These are phyloP conservation scores for Saccharomycopsis sp. DNA, from an alignment of 805 yeast genomes.

Conservation along the genomic window DNA sequence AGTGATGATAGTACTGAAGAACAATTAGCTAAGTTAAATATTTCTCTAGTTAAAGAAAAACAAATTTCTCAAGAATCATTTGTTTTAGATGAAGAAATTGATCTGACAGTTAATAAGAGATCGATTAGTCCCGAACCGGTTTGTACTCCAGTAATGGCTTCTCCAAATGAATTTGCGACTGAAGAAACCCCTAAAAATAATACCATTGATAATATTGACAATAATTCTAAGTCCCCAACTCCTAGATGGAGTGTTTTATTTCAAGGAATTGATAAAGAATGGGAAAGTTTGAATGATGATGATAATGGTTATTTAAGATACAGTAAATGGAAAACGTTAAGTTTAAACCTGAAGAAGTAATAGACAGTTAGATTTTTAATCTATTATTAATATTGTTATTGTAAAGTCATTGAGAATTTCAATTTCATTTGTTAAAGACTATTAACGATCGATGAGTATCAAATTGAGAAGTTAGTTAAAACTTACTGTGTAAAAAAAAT, in stretches of 20 bases:
- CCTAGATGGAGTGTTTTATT: conserved; percentile 17
- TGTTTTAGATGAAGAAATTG: background rate
- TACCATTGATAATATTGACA: conserved; percentile 1
- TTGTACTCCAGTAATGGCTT: background rate
- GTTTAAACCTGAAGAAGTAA: background rate
- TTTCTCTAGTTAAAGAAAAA: no score
- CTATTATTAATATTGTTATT: no score
- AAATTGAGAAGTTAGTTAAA: no score
- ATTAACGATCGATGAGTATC: no score
- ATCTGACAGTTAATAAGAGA: background rate
- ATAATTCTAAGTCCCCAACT: conserved; percentile 8
- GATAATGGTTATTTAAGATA: conserved; percentile 15
- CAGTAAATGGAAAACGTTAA: conserved; percentile 14
- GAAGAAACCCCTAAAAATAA: background rate
- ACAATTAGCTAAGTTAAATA: conserved; percentile 3
- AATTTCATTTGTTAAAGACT: no score
- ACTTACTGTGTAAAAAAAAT: no score
- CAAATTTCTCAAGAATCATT: background rate
- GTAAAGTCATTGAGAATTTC: no score
- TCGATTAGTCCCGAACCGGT: background rate
- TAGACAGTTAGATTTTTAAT: background rate
- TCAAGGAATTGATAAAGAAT: conserved; percentile 17
- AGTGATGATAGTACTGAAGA: conserved; percentile 16
- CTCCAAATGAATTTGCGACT: background rate
- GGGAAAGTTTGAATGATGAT: conserved; percentile 15